Base-by-base conservation (phyloP, 495 filamentous ascomycete genomes). In the Neurospora terricola region DNA sequence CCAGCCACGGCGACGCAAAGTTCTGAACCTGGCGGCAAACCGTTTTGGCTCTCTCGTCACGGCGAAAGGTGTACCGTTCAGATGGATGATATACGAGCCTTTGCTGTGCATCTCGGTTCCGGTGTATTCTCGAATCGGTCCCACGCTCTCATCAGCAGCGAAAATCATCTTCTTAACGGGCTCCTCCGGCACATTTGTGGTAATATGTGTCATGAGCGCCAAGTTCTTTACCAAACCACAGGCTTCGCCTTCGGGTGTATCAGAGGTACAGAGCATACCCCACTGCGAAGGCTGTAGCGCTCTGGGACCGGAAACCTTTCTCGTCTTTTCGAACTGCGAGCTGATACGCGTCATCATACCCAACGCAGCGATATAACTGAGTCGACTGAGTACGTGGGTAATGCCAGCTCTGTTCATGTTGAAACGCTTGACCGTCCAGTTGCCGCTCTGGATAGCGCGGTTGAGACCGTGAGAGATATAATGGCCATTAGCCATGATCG, bases 331-430 rank as follows among this genome's bases (percentile, higher is more conserved):
- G 79, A 99, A 98, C 84, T 98, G 96, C 88, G 92, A 96, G 83
- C 90, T 94, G 76, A 98, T 98, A 77, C 96, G 90, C 12, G 96
- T 98, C 96, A 99, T 98, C 96, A 98, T 98, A 72, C 96, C 96
- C n/a, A 99, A 87, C 12, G 96, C 96, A 76, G 92, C 93, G 83
- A 98, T 97, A 78, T 97, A 99, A 80, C 94, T 98, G 66, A 98
- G 84, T 59, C 96, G 89, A 83, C 94, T 98, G 21, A 99, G 86
- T 71, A 99, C 94, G 81, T 99, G 96, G 4, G 96, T 97, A 11
- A 99, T 94, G 77, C 96, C 96, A 27, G 96, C 96, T 81, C 96
- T 88, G 78, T 97, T 94, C 96, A 98, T 99, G 81, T 93, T 93
- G 84, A 98, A 98, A 80, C 96, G 93, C 81, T 96, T 97, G 71